phyloP scores from a whole-genome alignment of 148 eudicot species.

The Arbutus unedo region DNA sequence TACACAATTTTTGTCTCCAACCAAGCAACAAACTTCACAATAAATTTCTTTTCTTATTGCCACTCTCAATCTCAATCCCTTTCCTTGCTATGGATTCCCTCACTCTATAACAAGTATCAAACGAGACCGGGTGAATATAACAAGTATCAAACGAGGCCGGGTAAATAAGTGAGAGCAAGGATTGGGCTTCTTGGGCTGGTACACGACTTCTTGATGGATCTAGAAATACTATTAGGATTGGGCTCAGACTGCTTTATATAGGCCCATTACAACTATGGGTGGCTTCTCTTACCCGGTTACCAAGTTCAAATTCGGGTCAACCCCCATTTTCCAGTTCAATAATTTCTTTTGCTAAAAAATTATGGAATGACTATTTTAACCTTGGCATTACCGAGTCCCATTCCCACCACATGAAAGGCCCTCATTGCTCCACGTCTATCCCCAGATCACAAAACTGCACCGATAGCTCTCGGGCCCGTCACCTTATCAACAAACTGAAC shows the following conservation, averaged over 20 bases:
- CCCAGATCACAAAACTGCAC: background rate
- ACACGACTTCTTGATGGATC: background rate
- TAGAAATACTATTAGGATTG: background rate
- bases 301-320: background rate
- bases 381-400: background rate
- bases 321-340: background rate
- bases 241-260: too few species aligned
- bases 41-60: too few species aligned
- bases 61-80: too few species aligned
- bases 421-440: background rate
- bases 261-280: too few species aligned
- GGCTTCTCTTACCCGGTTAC: too few species aligned
- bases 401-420: conserved; percentile 8
- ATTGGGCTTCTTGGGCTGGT: background rate
- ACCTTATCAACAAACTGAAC: background rate
- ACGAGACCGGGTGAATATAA: too few species aligned
- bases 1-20: too few species aligned
- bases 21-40: too few species aligned
- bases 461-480: background rate
- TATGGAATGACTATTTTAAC: background rate
- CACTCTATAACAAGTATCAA: too few species aligned
- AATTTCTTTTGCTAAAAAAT: background rate
- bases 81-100: too few species aligned
- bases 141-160: background rate
- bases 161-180: background rate